Conservation (phyloP, 306 rosid genomes). For the Quillaja saponaria region DNA sequence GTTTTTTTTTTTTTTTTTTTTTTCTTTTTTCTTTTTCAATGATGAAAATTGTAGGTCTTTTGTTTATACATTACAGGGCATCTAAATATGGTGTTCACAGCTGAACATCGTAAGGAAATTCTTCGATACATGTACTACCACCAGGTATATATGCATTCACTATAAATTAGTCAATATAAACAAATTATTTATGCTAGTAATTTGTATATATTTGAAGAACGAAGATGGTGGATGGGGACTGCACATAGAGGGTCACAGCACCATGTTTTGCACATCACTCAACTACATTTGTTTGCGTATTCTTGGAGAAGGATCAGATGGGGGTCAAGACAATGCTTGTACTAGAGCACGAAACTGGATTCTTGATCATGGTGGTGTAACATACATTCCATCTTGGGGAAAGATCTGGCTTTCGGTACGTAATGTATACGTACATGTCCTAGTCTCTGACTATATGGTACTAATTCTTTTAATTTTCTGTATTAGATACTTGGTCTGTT, state of each 20-base stretch:
- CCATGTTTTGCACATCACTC: constrained; percentile 67
- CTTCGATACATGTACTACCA: constrained; percentile 66
- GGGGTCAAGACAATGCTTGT: constrained; percentile 46
- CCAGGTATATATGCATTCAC: constrained; percentile 39
- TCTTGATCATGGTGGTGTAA: constrained; percentile 62
- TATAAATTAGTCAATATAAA: neutral
- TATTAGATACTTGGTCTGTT: constrained; percentile 29
- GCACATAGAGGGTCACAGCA: constrained; percentile 77
- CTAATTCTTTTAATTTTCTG: too few relatives aligned
- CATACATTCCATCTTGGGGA: constrained; percentile 74
- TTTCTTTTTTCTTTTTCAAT: too few relatives aligned
- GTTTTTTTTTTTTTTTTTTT: too few relatives aligned
- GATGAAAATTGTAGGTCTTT: too few relatives aligned
- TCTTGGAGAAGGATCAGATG: constrained; percentile 61
- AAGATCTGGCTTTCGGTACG: constrained; percentile 78
- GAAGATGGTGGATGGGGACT: constrained; percentile 91
- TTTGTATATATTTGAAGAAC: constrained; percentile 35
- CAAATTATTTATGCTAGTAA: too few relatives aligned
- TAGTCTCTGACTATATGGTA: too few relatives aligned
- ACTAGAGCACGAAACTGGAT: constrained; percentile 66
- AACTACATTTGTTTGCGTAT: constrained; percentile 57
- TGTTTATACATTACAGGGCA: constrained; percentile 60
- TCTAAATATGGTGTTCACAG: constrained; percentile 47
- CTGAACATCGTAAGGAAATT: constrained; percentile 54
- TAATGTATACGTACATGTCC: neutral